Percentiles rank a stretch among this genome's conserved stretches.
Conservation (phyloP, 345 rosid genomes). For the Lepidium africanum region DNA sequence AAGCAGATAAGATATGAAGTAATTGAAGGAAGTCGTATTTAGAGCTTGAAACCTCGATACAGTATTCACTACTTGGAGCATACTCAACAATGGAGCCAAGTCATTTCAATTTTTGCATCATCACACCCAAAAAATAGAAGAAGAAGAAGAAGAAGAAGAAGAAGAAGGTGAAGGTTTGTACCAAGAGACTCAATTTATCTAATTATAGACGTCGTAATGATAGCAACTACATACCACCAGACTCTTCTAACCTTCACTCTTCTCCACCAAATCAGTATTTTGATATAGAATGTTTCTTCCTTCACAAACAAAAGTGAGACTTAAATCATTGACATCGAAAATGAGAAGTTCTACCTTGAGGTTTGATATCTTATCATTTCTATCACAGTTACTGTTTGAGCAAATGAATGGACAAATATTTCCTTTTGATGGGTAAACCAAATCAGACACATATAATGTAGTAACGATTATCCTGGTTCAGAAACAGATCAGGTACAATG, state of each 20-base stretch:
- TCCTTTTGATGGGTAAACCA: background rate
- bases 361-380: background rate
- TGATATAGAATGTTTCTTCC: background rate
- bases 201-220: background rate
- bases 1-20: conserved; percentile 23
- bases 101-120: conserved; percentile 1
- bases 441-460: background rate
- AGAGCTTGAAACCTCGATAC: background rate
- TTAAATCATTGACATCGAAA: background rate
- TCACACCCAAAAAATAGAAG: background rate
- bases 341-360: background rate
- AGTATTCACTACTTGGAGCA: background rate
- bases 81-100: background rate
- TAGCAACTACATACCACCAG: background rate
- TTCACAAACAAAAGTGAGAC: background rate
- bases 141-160: conserved; percentile 56
- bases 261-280: background rate
- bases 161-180: background rate
- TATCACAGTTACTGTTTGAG: background rate
- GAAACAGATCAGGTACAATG: conserved; percentile 10
- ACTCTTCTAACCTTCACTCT: background rate
- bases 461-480: background rate
- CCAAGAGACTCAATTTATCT: background rate
- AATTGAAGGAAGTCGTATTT: conserved; percentile 38
- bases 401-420: background rate